Base-by-base conservation (phyloP, 1,284 basidiomycete genomes). In the Porodaedalea pini region DNA sequence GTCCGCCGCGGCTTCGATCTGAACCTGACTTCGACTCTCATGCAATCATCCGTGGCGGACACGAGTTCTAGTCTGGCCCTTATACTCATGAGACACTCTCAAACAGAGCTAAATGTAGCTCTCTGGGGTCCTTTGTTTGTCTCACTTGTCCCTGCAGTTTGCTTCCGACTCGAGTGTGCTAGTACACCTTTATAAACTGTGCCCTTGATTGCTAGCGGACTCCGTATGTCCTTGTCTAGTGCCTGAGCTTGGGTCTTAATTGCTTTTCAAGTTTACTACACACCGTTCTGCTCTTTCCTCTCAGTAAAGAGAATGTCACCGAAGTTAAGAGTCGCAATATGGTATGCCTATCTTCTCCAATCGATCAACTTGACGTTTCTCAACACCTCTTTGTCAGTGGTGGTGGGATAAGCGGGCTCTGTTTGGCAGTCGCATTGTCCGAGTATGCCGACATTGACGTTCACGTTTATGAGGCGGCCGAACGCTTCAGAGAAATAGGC, bases 351-450 rank as follows among this genome's bases (percentile, higher is more conserved):
- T 56, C 13, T 27, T 4, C 1, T 17, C 23, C 17, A 17, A 13
- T 34, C n/a, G 17, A 7, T 19, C 32, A 10, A 43, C 21, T 15
- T 17, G n/a, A 15, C n/a, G 17, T 40, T 32, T 21, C 27, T n/a
- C 17, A 25, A 15, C 6, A 32, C 17, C 25, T 15, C n/a, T 10
- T 45, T 19, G 17, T n/a, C 47, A 80, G 78, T 51, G 78, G 78
- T 4, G 78, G 77, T 4, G 78, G 78, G 0, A 78, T 79, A 41
- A 74, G 76, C 17, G 78, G 78, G 4, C 67, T 80, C 6, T 75
- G 70, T 40, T 68, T 79, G 4, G 78, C 77, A 1, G 72, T 78
- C 8, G 71, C 72, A 1, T 68, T 79, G 7, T 73, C 74, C 1
- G 67, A 66, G 51, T 70, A 68, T 54, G 55, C 70, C 0, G 68